Percentiles rank a stretch among this genome's conserved stretches.
These are phyloP conservation scores for Aspergillus costaricaensis DNA, from an alignment of 2,329 filamentous ascomycete species.

Conservation along the genomic window DNA sequence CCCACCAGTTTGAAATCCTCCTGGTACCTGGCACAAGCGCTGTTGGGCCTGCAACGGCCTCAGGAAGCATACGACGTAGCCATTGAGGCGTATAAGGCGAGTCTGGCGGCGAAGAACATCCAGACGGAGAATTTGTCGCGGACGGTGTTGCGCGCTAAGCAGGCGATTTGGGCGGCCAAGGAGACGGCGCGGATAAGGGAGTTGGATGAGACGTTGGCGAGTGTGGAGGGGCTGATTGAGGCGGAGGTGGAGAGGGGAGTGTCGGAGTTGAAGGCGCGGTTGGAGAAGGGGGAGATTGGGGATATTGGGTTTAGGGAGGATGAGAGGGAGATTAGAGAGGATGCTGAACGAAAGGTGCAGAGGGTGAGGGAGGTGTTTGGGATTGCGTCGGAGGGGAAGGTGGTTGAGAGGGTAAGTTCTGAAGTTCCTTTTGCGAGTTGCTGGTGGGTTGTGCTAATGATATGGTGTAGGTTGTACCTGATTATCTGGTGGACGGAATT, in stretches of 20 bases:
- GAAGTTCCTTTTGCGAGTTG: neutral
- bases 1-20: conserved; percentile 74
- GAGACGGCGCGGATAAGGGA: conserved; percentile 57
- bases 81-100: conserved; percentile 70
- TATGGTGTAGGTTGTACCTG: conserved; percentile 45
- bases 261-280: conserved; percentile 36
- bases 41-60: conserved; percentile 70
- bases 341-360: conserved; percentile 49
- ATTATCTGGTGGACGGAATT: conserved; percentile 52
- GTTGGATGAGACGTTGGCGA: conserved; percentile 45
- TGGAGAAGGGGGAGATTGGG: conserved; percentile 48
- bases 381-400: conserved; percentile 42
- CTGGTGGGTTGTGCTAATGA: conserved; percentile 11
- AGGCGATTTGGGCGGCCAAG: conserved; percentile 76
- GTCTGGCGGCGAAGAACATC: conserved; percentile 63
- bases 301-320: conserved; percentile 70
- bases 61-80: conserved; percentile 73
- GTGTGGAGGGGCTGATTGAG: conserved; percentile 44
- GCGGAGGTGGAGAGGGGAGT: conserved; percentile 42
- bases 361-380: conserved; percentile 49
- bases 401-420: conserved; percentile 45
- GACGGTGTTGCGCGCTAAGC: conserved; percentile 78
- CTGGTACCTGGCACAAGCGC: conserved; percentile 81
- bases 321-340: conserved; percentile 58
- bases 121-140: conserved; percentile 71